A percentile compares a stretch with the other conserved stretches of the same genome.
phyloP scores from a whole-genome alignment of 2,329 filamentous ascomycete species.

The Aaosphaeria arxii region DNA sequence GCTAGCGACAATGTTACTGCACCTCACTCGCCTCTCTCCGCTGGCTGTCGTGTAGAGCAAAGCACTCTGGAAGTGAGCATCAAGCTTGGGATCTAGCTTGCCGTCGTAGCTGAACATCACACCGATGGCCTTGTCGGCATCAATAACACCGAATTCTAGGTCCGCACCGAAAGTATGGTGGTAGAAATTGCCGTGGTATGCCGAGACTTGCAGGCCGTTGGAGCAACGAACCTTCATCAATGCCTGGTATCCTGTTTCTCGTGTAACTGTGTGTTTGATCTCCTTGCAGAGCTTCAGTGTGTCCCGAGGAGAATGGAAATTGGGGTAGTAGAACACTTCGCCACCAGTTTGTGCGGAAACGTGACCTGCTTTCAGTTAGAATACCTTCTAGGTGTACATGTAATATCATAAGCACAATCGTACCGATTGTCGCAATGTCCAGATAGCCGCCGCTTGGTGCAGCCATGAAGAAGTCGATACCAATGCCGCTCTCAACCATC shows the following conservation, averaged over 20 bases:
- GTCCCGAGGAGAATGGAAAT: constrained; percentile 87
- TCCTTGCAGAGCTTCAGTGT: constrained; percentile 79
- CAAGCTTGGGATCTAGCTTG: constrained; percentile 93
- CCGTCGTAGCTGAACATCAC: constrained; percentile 95
- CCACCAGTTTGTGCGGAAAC: constrained; percentile 87
- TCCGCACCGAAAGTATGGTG: constrained; percentile 95
- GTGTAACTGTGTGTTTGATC: constrained; percentile 78
- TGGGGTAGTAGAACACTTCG: constrained; percentile 95
- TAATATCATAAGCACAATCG: constrained; percentile 24
- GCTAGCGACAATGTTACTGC: constrained; percentile 88
- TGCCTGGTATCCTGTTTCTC: constrained; percentile 92
- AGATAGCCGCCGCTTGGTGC: constrained; percentile 87
- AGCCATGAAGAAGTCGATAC: constrained; percentile 91
- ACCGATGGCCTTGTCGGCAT: constrained; percentile 88
- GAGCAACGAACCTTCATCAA: constrained; percentile 98
- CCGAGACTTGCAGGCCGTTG: constrained; percentile 87
- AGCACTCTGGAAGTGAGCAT: constrained; percentile 96
- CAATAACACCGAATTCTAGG: constrained; percentile 87
- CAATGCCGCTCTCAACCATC: constrained; percentile 82
- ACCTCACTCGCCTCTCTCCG: constrained; percentile 86
- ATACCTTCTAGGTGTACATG: constrained; percentile 2
- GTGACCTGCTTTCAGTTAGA: constrained; percentile 56
- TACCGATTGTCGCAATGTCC: constrained; percentile 87
- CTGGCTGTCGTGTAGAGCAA: constrained; percentile 89
- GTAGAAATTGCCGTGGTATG: constrained; percentile 95